Conservation (phyloP, 208 protist genomes). For the Trypanosoma theileri region DNA sequence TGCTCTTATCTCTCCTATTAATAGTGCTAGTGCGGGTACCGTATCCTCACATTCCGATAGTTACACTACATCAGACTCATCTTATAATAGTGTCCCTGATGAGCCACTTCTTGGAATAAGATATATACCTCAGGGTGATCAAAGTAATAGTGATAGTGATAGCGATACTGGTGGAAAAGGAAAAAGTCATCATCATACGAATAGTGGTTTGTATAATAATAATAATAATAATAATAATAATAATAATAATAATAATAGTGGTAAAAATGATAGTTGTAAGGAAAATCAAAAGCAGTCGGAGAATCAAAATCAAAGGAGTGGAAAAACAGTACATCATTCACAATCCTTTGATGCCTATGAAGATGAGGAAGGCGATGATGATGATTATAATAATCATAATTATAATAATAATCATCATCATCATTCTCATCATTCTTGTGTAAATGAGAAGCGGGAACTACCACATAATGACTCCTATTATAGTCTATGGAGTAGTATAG, state of each 20-base stretch:
- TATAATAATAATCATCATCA: neutral
- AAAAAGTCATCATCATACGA: too few relatives aligned
- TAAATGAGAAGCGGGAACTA: too few relatives aligned
- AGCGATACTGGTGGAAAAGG: too few relatives aligned
- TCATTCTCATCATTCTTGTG: too few relatives aligned
- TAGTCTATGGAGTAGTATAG: too few relatives aligned
- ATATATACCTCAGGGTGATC: conserved; percentile 8
- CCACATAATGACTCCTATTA: too few relatives aligned
- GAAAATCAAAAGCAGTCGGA: neutral
- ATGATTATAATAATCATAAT: neutral
- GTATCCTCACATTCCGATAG: too few relatives aligned
- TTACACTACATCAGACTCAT: too few relatives aligned
- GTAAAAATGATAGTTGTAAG: neutral
- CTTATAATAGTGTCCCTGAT: too few relatives aligned
- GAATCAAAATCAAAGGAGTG: neutral
- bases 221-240: neutral
- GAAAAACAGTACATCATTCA: neutral
- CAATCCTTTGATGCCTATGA: conserved; percentile 10
- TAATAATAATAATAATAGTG: neutral
- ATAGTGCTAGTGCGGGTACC: too few relatives aligned
- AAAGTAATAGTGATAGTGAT: neutral
- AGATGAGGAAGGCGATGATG: conserved; percentile 1
- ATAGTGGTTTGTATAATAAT: neutral
- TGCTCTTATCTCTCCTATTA: too few relatives aligned
- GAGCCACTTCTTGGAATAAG: neutral